Evolutionary conservation across 441 rosid genomes (phyloP).

Genomic region (Erodium texanum): DNA sequence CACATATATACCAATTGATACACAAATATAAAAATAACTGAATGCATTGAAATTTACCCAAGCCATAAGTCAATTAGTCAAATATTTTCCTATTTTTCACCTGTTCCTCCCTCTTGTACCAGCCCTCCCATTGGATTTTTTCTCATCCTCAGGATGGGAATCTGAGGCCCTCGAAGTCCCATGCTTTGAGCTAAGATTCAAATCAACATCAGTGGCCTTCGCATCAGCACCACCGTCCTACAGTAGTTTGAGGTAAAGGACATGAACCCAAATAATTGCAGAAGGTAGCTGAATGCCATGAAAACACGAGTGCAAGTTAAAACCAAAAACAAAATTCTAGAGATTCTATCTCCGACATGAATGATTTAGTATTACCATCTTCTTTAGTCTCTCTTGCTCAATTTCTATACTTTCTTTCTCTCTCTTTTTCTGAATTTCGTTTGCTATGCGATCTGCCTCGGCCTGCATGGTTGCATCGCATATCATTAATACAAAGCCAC

Average conservation of each 20-base stretch:
- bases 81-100: constrained; percentile 23
- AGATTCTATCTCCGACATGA: constrained; percentile 58
- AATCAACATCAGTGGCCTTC: constrained; percentile 34
- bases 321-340: constrained; percentile 38
- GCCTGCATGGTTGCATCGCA: constrained; percentile 38
- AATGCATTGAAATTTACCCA: neutral
- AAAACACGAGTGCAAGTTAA: constrained; percentile 69
- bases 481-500: constrained; percentile 13
- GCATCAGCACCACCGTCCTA: constrained; percentile 66
- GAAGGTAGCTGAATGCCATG: constrained; percentile 95
- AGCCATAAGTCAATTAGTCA: neutral
- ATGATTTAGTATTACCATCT: constrained; percentile 68
- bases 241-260: constrained; percentile 99
- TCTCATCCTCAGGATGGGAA: constrained; percentile 35
- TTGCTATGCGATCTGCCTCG: constrained; percentile 46
- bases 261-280: constrained; percentile 99
- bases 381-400: constrained; percentile 43
- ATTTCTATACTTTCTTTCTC: constrained; percentile 53
- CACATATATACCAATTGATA: neutral
- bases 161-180: constrained; percentile 30
- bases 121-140: constrained; percentile 44
- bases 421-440: constrained; percentile 57
- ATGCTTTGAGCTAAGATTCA: constrained; percentile 35
- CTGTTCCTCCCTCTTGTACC: constrained; percentile 56
- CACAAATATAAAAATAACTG: neutral